Percentiles rank a stretch among this genome's conserved stretches.
Conservation (phyloP, 495 filamentous ascomycete species). For the Beverwykella pulmonaria region DNA sequence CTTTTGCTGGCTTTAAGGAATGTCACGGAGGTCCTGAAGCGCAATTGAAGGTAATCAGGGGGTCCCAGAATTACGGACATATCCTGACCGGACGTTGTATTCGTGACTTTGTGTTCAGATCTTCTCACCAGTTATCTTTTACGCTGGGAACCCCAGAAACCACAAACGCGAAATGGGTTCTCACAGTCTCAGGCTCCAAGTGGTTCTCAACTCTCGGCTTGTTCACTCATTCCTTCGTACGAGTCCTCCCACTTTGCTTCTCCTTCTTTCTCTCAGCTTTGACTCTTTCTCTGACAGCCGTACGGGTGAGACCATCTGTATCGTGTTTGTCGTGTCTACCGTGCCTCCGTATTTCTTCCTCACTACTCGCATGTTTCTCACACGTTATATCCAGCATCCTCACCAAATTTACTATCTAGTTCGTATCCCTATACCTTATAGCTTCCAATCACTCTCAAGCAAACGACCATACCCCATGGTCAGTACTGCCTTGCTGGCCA, state of each 20-base stretch:
- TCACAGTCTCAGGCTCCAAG: background rate
- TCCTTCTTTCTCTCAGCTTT: background rate
- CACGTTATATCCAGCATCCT: background rate
- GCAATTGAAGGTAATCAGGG: too few relatives aligned
- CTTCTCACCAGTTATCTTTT: too few relatives aligned
- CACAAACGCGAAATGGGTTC: too few relatives aligned
- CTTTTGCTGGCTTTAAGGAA: too few relatives aligned
- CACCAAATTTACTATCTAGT: background rate
- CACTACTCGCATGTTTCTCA: background rate
- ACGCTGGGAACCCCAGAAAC: too few relatives aligned
- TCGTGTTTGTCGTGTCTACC: background rate
- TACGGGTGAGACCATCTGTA: background rate
- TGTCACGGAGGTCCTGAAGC: too few relatives aligned
- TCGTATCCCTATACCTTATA: conserved; percentile 13
- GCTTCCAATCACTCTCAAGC: background rate
- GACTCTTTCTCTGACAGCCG: background rate
- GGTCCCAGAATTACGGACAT: too few relatives aligned
- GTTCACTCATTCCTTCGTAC: background rate
- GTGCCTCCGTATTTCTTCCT: background rate
- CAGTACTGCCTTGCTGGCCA: conserved; percentile 2
- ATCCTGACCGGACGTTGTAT: too few relatives aligned
- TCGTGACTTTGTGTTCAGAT: too few relatives aligned
- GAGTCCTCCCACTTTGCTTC: background rate
- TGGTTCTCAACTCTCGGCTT: background rate
- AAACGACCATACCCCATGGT: conserved; percentile 7